These are phyloP conservation scores for Fusarium algeriense DNA, from an alignment of 2,329 filamentous ascomycete genomes.

Conservation along the genomic window DNA sequence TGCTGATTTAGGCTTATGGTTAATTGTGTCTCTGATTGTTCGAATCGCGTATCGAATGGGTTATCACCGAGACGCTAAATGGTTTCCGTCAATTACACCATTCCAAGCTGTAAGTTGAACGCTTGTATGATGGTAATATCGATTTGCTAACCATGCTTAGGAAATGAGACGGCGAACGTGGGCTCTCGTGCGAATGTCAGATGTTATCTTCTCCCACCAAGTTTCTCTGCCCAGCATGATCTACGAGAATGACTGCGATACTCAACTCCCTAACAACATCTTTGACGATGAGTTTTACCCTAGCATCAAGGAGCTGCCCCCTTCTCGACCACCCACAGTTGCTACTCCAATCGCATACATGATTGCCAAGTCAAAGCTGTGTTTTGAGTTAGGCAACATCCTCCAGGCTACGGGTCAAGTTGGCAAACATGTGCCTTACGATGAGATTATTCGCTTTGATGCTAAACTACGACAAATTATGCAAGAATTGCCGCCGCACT, in stretches of 20 bases:
- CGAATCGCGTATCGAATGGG: conserved; percentile 76
- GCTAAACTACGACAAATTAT: conserved; percentile 70
- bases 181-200: conserved; percentile 78
- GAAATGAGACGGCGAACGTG: conserved; percentile 79
- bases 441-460: conserved; percentile 74
- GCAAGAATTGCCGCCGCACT: conserved; percentile 80
- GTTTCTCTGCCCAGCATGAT: conserved; percentile 77
- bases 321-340: conserved; percentile 74
- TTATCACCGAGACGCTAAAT: conserved; percentile 82
- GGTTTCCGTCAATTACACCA: conserved; percentile 77
- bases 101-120: conserved; percentile 73
- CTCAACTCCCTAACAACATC: conserved; percentile 79
- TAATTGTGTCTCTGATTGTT: conserved; percentile 67
- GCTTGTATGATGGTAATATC: not conserved
- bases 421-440: conserved; percentile 68
- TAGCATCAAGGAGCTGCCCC: conserved; percentile 74
- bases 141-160: conserved; percentile 48
- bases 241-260: conserved; percentile 79
- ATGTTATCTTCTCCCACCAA: conserved; percentile 83
- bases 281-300: conserved; percentile 85
- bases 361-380: conserved; percentile 78
- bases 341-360: conserved; percentile 83
- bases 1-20: conserved; percentile 75
- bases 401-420: conserved; percentile 73
- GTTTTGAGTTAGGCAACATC: conserved; percentile 77